Evolutionary conservation across 2,329 filamentous ascomycete genomes (phyloP), one percentile per base, ranked within the genome.

Genomic region (Colletotrichum lini): DNA sequence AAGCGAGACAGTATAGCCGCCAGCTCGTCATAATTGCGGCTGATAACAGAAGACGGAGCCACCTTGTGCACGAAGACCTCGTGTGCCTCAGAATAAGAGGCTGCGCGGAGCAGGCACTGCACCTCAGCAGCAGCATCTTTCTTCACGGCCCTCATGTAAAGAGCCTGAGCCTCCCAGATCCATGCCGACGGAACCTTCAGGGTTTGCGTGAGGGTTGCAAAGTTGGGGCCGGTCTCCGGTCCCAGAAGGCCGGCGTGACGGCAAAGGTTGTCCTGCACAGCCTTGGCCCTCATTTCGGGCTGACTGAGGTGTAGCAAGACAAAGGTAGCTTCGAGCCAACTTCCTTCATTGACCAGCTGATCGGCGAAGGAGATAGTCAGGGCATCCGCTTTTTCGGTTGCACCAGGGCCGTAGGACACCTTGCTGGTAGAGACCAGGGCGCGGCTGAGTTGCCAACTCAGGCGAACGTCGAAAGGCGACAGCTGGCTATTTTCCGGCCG

Each of bases 101-200:
- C 88, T 2, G 95, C 96, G 59, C 91, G 90, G 70, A 98, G 88
- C 15, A 99, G 90, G 77, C 92, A 96, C 65, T 92, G 88, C 12
- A 96, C 93, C 80, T 98, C 94, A 6, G 86, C 85, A 56, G 86
- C 87, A 13, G 92, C 87, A 78, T 95, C 90, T 73, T 91, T 90
- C 77, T 88, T 90, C 57, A 91, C 90, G 69, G 91, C 91, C 72
- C 93, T 92, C 82, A 94, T 95, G 80, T 93, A 92, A 16, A 96
- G 86, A 15, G 95, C 95, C 78, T 95, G 94, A 21, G 96, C 94
- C 71, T 94, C 90, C 90, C 94, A 97, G 61, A 98, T 87, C 95
- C 96, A 97, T 4, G 88, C 81, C 1, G 87, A 82, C 0, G 96
- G 94, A 52, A 98, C 89, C 73, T 90, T 88, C 64, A 95, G 89